A percentile compares a stretch with the other conserved stretches of the same genome.
phyloP scores from a whole-genome alignment of 1,284 basidiomycete genomes.

The Cryptococcus amylolentus region DNA sequence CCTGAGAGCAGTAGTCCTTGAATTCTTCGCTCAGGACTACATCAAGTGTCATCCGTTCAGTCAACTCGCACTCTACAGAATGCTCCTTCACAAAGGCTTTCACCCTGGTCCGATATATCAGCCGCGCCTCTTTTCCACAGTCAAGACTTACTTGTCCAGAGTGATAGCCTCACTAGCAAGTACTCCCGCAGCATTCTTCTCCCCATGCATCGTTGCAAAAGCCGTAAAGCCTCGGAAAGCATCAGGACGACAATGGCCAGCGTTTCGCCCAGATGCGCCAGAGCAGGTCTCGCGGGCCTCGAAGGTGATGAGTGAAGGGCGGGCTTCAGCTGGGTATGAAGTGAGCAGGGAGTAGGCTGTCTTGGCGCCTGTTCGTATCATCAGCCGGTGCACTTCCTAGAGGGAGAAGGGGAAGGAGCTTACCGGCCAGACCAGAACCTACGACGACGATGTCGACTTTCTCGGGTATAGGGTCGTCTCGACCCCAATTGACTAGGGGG shows the following conservation, averaged over 20 bases:
- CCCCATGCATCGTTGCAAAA: conserved; percentile 33
- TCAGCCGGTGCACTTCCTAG: background rate
- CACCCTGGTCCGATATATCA: conserved; percentile 15
- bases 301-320: conserved; percentile 32
- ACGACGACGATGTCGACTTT: conserved; percentile 33
- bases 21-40: conserved; percentile 34
- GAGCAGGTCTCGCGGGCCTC: conserved; percentile 45
- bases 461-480: conserved; percentile 20
- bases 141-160: conserved; percentile 14
- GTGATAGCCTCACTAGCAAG: conserved; percentile 26
- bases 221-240: conserved; percentile 23
- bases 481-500: conserved; percentile 29
- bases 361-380: conserved; percentile 3
- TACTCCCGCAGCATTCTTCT: conserved; percentile 25
- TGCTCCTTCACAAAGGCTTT: conserved; percentile 27
- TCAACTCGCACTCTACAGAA: conserved; percentile 35
- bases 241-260: conserved; percentile 44
- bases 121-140: background rate
- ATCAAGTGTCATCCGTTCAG: conserved; percentile 30
- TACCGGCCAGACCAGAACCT: conserved; percentile 34
- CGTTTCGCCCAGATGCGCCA: conserved; percentile 45
- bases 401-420: background rate
- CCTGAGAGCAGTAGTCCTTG: conserved; percentile 17
- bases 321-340: background rate
- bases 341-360: conserved; percentile 8